A percentile compares a stretch with the other conserved stretches of the same genome.
Evolutionary conservation across 495 filamentous ascomycete genomes (phyloP).

Genomic region (Hypoxylon lienhwacheense): DNA sequence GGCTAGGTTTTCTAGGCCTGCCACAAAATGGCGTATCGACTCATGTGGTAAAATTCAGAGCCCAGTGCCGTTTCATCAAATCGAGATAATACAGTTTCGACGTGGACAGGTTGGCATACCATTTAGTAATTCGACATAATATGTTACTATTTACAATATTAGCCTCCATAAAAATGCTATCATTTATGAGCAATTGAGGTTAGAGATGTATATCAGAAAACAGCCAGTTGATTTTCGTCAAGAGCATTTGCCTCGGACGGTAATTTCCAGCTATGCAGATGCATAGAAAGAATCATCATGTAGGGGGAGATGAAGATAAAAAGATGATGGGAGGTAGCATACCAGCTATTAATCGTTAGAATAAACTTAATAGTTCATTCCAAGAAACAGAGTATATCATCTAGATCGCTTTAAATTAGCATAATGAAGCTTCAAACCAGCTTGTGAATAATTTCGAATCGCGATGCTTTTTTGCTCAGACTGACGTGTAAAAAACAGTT

Average conservation of each 20-base stretch:
- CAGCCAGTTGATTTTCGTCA: constrained; percentile 90
- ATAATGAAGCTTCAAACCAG: constrained; percentile 27
- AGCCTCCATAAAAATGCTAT: neutral
- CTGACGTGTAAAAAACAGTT: constrained; percentile 99
- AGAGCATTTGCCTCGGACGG: constrained; percentile 82
- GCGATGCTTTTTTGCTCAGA: constrained; percentile 64
- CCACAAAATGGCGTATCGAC: constrained; percentile 90
- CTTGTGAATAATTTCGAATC: constrained; percentile 7
- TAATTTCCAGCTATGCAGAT: constrained; percentile 99
- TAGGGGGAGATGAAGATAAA: constrained; percentile 10
- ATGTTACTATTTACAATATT: neutral
- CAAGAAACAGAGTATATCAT: neutral
- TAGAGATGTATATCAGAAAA: constrained; percentile 66
- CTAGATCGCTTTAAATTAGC: constrained; percentile 27
- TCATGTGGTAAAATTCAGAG: constrained; percentile 81
- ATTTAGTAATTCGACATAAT: neutral
- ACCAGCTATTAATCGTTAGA: neutral
- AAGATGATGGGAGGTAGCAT: constrained; percentile 9
- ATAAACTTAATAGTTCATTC: no score
- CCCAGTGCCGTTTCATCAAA: constrained; percentile 99
- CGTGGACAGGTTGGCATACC: constrained; percentile 16
- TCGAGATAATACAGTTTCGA: constrained; percentile 29
- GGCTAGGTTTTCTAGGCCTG: constrained; percentile 99
- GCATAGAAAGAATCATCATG: constrained; percentile 82
- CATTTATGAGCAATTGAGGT: neutral